Base-by-base conservation (phyloP, 306 rosid species). In the Gastrolobium bilobum region DNA sequence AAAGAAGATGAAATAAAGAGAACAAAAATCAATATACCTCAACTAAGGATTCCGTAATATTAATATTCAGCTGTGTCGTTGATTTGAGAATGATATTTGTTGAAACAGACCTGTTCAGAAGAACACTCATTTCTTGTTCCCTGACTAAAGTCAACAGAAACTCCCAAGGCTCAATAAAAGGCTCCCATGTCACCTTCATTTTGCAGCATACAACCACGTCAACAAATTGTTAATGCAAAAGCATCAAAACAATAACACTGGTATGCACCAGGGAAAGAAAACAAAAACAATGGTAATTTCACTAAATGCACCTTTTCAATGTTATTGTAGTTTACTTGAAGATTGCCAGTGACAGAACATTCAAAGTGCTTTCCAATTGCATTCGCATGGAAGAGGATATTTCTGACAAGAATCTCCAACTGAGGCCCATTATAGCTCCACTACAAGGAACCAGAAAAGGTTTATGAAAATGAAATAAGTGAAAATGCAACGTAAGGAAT, bases 111-210 rank as follows among this genome's bases (percentile, higher is more conserved):
- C 89, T 85, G 79, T 84, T 91, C 60, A 88, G 83, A 73, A 88
- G 75, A 71, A 84, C 83, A 84, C 83, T 79, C 79, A 77, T 87
- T 82, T 92, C 95, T 80, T 88, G 88, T 74, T 88, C 88, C 81
- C 92, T 80, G 42, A 83, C 78, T 54, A 92, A 64, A 73, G 81
- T 80, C 47, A 91, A 82, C 44, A 82, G 88, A 78, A 92, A 91
- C 80, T 87, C 84, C 99, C 99, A 95, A 85, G 99, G 96, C 85
- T 92, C 99, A 30, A 95, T 68, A 82, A 92, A 92, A 47, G 98
- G 95, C 87, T 95, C 99, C 99, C 98, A 95, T 40, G 84, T 82
- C 61, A 91, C 99, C 99, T 95, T 71, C 83, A 85, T 52, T 73
- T 87, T 69, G 59, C 14, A 79, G 68, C 59, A 81, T 20, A 75